phyloP scores from a whole-genome alignment of 345 rosid species.

The Excoecaria cochinchinensis region DNA sequence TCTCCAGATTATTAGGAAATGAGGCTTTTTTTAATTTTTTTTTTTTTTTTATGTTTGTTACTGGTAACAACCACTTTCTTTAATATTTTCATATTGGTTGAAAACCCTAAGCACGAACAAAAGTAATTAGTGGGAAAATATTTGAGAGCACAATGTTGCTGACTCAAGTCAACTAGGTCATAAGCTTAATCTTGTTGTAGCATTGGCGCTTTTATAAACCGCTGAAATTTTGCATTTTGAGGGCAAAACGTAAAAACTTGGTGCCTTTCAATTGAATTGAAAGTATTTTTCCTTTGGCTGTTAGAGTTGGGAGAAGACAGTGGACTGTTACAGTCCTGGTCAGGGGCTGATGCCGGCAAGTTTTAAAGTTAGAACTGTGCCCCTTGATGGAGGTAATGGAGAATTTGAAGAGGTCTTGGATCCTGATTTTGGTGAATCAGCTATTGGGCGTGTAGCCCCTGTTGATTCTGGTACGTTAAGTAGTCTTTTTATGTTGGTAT shows the following conservation, averaged over 20 bases:
- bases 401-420: conserved; percentile 78
- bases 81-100: not conserved
- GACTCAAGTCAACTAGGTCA: not conserved
- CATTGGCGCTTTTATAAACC: too few relatives aligned
- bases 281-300: conserved; percentile 25
- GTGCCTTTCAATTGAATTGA: not conserved
- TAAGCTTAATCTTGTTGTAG: not conserved
- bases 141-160: not conserved
- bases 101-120: not conserved
- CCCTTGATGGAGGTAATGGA: conserved; percentile 61
- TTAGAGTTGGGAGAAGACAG: conserved; percentile 99
- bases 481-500: not conserved
- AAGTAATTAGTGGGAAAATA: not conserved
- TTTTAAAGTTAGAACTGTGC: conserved; percentile 71
- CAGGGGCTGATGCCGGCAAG: conserved; percentile 98
- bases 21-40: not conserved
- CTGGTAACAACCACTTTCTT: not conserved
- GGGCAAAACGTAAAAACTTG: not conserved
- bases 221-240: not conserved
- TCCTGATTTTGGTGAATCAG: conserved; percentile 95
- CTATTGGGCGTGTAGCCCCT: conserved; percentile 96
- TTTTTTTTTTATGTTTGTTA: not conserved
- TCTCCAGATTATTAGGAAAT: not conserved
- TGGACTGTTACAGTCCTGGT: conserved; percentile 95
- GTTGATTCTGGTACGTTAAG: conserved; percentile 76